Evolutionary conservation across 2,329 filamentous ascomycete species (phyloP).

Genomic region (Cercospora berteroae): DNA sequence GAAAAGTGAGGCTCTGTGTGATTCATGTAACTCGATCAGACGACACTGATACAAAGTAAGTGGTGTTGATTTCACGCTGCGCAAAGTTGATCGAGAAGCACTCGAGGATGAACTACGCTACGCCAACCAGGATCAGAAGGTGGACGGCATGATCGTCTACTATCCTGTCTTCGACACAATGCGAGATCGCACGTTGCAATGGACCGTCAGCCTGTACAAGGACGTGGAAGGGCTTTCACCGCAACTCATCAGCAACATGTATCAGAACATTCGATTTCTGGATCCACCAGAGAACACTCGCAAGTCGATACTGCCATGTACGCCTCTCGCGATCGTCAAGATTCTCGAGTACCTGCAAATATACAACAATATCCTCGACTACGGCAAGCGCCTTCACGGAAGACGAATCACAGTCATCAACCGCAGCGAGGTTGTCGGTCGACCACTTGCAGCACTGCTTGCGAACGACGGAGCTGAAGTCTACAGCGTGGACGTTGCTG

Average conservation of each 20-base stretch:
- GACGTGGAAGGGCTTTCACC: constrained; percentile 95
- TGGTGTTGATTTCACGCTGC: constrained; percentile 86
- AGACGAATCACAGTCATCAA: constrained; percentile 97
- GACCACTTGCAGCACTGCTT: constrained; percentile 85
- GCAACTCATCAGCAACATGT: constrained; percentile 98
- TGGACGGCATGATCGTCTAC: constrained; percentile 95
- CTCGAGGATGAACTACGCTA: constrained; percentile 85
- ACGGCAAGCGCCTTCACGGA: constrained; percentile 89
- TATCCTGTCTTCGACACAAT: constrained; percentile 92
- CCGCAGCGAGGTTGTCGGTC: constrained; percentile 89
- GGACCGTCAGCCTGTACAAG: constrained; percentile 84
- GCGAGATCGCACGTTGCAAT: constrained; percentile 93
- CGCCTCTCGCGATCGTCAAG: constrained; percentile 92
- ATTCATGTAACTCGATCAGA: constrained; percentile 11
- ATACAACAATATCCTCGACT: constrained; percentile 91
- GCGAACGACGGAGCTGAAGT: constrained; percentile 96
- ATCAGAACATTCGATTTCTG: constrained; percentile 94
- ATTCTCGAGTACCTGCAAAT: constrained; percentile 93
- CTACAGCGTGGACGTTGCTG: constrained; percentile 89
- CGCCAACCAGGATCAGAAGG: constrained; percentile 72
- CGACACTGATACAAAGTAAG: constrained; percentile 37
- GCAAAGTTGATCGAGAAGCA: constrained; percentile 77
- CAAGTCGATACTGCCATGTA: constrained; percentile 94
- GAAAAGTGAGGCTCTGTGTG: constrained; percentile 74
- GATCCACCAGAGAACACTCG: constrained; percentile 72